These are phyloP conservation scores for Tetrastigma voinierianum DNA, from an alignment of 164 flowering plant species.

Conservation along the genomic window DNA sequence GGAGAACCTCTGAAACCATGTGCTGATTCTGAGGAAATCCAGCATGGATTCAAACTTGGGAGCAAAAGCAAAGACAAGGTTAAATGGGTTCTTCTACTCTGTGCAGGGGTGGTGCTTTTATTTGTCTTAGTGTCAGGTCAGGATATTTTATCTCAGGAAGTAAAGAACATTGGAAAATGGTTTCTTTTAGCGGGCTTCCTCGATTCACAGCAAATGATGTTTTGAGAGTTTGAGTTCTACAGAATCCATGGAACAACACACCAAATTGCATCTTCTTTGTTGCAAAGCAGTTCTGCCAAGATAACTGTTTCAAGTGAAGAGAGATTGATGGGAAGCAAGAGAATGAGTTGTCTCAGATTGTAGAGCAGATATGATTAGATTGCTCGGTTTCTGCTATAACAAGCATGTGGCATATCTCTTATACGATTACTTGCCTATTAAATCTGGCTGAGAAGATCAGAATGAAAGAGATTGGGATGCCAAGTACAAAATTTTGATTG, in stretches of 20 bases:
- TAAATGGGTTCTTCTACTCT: slow-evolving; percentile 44
- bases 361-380: slow-evolving; percentile 68
- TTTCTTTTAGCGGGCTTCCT: slow-evolving; percentile 71
- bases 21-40: slow-evolving; percentile 31
- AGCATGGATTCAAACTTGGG: slow-evolving; percentile 30
- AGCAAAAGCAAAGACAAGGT: slow-evolving; percentile 45
- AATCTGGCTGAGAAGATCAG: slow-evolving; percentile 60
- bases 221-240: slow-evolving; percentile 56
- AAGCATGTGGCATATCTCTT: slow-evolving; percentile 56
- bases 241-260: slow-evolving; percentile 32
- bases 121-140: slow-evolving; percentile 33
- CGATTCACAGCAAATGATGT: slow-evolving; percentile 74
- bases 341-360: slow-evolving; percentile 34
- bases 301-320: slow-evolving; percentile 75
- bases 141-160: slow-evolving; percentile 45
- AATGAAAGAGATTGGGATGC: slow-evolving; percentile 57
- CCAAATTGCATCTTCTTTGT: slow-evolving; percentile 28
- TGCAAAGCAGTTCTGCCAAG: slow-evolving; percentile 76
- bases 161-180: slow-evolving; percentile 68
- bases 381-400: slow-evolving; percentile 83
- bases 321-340: slow-evolving; percentile 55
- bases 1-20: slow-evolving; percentile 75
- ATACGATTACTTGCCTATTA: slow-evolving; percentile 71
- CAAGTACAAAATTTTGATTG: slow-evolving; percentile 53
- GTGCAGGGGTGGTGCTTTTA: slow-evolving; percentile 44